Percentiles rank a stretch among this genome's conserved stretches.
phyloP scores from a whole-genome alignment of 1,284 basidiomycete genomes.

The Pseudozyma sp. region DNA sequence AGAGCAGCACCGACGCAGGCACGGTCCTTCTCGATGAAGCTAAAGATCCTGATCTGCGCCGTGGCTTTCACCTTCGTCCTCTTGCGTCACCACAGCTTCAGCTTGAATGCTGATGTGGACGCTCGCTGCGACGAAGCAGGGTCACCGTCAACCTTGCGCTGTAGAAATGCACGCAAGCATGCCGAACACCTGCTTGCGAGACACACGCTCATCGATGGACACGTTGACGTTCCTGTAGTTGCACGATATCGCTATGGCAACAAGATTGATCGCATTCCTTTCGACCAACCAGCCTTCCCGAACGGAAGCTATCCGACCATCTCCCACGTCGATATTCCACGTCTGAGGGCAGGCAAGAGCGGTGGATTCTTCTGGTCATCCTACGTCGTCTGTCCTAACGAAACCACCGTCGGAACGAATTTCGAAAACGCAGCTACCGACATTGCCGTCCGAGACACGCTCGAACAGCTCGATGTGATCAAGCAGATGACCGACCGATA shows the following conservation, averaged over 20 bases:
- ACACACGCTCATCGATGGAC: constrained; percentile 50
- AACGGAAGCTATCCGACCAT: constrained; percentile 34
- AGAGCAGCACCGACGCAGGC: neutral
- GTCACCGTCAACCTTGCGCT: constrained; percentile 4
- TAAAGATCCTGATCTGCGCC: neutral
- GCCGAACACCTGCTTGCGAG: constrained; percentile 20
- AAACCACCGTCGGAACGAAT: constrained; percentile 23
- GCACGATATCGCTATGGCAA: constrained; percentile 36
- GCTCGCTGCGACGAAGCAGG: constrained; percentile 6
- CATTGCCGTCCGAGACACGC: constrained; percentile 35
- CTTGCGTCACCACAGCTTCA: constrained; percentile 5
- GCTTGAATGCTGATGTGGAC: constrained; percentile 3
- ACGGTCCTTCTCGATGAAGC: neutral
- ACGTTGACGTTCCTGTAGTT: constrained; percentile 50
- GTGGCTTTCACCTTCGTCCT: neutral
- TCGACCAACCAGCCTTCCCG: constrained; percentile 24
- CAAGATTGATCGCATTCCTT: constrained; percentile 40
- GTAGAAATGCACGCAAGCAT: constrained; percentile 22
- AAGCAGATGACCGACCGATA: constrained; percentile 40
- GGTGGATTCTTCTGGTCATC: constrained; percentile 57
- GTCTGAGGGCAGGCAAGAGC: constrained; percentile 33
- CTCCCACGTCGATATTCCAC: constrained; percentile 49
- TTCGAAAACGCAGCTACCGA: constrained; percentile 36
- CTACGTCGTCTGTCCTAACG: constrained; percentile 44
- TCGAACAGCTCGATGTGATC: constrained; percentile 53